A percentile compares a stretch with the other conserved stretches of the same genome.
These are phyloP conservation scores for Penicillium macrosclerotiorum DNA, from an alignment of 495 filamentous ascomycete genomes.

Conservation along the genomic window DNA sequence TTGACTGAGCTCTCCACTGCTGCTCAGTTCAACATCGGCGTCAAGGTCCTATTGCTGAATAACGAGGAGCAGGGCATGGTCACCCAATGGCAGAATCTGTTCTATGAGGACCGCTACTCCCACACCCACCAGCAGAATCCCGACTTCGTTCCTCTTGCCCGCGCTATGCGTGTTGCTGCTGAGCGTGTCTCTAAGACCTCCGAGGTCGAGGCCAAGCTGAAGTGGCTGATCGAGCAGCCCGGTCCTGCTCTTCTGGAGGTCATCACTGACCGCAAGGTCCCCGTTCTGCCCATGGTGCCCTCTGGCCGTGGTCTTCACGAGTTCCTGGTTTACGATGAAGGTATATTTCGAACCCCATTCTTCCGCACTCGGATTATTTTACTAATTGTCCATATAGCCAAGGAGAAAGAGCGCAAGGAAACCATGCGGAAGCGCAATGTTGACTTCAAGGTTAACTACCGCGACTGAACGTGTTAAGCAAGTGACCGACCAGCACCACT, in stretches of 20 bases:
- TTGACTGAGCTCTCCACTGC: constrained; percentile 87
- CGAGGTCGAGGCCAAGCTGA: constrained; percentile 72
- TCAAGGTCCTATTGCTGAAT: constrained; percentile 90
- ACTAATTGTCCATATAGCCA: constrained; percentile 50
- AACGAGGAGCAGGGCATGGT: constrained; percentile 97
- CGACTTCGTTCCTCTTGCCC: constrained; percentile 79
- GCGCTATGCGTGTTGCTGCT: constrained; percentile 77
- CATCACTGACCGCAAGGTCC: constrained; percentile 81
- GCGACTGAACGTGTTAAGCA: constrained; percentile 14
- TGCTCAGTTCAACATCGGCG: constrained; percentile 86
- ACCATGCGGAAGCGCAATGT: constrained; percentile 68
- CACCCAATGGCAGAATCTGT: constrained; percentile 92
- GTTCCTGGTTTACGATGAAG: constrained; percentile 86
- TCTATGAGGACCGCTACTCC: constrained; percentile 89
- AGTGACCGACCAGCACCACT: constrained; percentile 19
- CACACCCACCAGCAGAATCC: constrained; percentile 92
- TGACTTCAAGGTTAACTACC: constrained; percentile 22
- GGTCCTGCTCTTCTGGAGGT: constrained; percentile 71
- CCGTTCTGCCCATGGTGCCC: constrained; percentile 96
- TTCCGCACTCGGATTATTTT: constrained; percentile 6
- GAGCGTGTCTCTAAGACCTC: constrained; percentile 62
- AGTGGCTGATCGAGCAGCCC: constrained; percentile 83
- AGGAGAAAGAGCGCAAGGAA: constrained; percentile 70
- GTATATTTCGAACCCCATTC: constrained; percentile 37
- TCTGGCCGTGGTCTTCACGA: constrained; percentile 84